Base-by-base conservation (phyloP, 768 basidiomycete genomes). In the Gymnopilus junonius region DNA sequence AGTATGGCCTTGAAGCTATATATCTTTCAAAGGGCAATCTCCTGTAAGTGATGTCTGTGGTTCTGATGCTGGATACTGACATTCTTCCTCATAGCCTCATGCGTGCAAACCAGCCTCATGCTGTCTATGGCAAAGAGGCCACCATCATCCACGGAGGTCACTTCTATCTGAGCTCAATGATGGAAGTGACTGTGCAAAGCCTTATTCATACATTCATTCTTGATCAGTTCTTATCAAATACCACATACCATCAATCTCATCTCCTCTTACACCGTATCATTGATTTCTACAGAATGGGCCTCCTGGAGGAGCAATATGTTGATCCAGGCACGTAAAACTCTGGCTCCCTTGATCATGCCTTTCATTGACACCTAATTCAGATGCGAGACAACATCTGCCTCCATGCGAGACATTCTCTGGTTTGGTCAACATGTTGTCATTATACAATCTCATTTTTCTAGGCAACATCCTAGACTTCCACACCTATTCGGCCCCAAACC, bases 131-230 rank as follows among this genome's bases (percentile, higher is more conserved):
- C 27, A 40, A 17, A 23, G 50, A 45, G 2, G 3, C 62, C n/a
- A 55, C 63, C 3, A 69, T 69, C 20, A 59, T 60, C 29, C 31
- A 46, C 29, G 65, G 68, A 6, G 61, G 55, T 3, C 68, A 69
- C 34, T 67, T 39, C 29, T 67, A 65, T 32, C 25, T 42, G 15
- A 65, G 61, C 3, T 1, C 39, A 7, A 17, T n/a, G 0, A 63
- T 69, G 60, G 57, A 60, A 40, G 45, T 23, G 20, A 63, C 65
- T 7, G 40, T 57, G 3, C 29, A 25, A 11, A 61, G 65, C 23
- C 17, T 63, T 15, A 54, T 69, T 1, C 68, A 69, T 42, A 32
- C 55, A 1, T 69, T 69, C 32, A 55, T 67, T 1, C 8, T 63
- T 2, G 27, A 61, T 25, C 6, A 48, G 8, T 65, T 57, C 35